These are phyloP conservation scores for Leccinum truebloodii DNA, from an alignment of 768 basidiomycete genomes.

Conservation along the genomic window DNA sequence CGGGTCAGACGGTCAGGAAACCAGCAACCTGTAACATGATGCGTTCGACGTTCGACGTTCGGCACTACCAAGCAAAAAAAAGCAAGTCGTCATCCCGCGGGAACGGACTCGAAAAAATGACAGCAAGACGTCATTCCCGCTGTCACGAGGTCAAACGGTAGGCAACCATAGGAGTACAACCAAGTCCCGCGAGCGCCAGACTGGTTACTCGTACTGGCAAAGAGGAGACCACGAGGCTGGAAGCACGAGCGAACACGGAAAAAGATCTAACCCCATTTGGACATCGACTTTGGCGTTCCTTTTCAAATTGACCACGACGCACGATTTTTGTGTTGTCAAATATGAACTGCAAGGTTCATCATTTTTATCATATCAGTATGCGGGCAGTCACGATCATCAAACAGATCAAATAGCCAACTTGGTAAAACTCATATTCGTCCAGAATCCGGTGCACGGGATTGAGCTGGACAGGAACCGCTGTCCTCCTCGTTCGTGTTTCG, in stretches of 20 bases:
- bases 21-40: background rate
- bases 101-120: background rate
- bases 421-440: constrained; percentile 12
- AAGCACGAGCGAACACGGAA: background rate
- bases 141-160: background rate
- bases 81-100: background rate
- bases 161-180: constrained; percentile 1
- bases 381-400: constrained; percentile 10
- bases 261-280: background rate
- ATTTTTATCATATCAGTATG: constrained; percentile 11
- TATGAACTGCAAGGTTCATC: constrained; percentile 18
- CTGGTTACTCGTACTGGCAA: constrained; percentile 1
- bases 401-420: constrained; percentile 17
- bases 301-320: background rate
- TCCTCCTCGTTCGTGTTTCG: constrained; percentile 20
- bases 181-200: background rate
- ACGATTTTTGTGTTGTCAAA: constrained; percentile 8
- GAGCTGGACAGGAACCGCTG: constrained; percentile 8
- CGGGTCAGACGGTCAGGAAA: background rate
- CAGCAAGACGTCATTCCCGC: constrained; percentile 3
- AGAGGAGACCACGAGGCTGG: constrained; percentile 19
- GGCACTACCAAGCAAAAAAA: background rate
- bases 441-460: constrained; percentile 7
- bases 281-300: constrained; percentile 7
- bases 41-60: background rate